Evolutionary conservation across 148 eudicot genomes (phyloP).

Genomic region (Rhododendron simsii): DNA sequence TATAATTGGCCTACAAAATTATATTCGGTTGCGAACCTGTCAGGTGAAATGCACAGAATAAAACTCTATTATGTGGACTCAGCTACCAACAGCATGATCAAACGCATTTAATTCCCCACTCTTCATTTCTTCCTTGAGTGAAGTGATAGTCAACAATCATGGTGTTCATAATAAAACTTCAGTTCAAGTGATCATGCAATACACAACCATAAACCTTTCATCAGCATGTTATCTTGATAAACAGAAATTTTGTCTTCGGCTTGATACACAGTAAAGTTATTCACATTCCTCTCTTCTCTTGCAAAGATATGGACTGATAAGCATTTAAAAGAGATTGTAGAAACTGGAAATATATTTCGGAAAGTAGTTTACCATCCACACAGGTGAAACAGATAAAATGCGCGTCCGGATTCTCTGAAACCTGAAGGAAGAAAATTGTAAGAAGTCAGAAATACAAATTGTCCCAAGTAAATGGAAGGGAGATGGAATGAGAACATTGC

Average conservation of each 20-base stretch:
- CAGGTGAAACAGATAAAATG: slow-evolving; percentile 92
- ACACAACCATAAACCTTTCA: not conserved
- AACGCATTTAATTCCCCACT: not conserved
- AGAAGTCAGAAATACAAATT: not conserved
- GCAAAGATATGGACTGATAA: not conserved
- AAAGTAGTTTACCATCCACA: slow-evolving; percentile 55
- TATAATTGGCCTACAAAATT: slow-evolving; percentile 60
- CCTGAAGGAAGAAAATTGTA: slow-evolving; percentile 36
- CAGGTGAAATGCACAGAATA: not conserved
- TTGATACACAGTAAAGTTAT: not conserved
- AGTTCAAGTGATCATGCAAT: not conserved
- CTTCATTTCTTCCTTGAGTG: not conserved
- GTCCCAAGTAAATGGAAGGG: not conserved
- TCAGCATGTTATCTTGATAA: not conserved
- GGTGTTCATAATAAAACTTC: not conserved
- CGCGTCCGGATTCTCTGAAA: slow-evolving; percentile 65
- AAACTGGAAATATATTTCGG: slow-evolving; percentile 5
- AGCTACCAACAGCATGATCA: not conserved
- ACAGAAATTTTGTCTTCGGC: not conserved
- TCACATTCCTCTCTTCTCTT: not conserved
- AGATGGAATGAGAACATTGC: not conserved
- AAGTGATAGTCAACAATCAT: not conserved
- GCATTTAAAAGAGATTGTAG: not conserved
- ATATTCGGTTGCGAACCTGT: not conserved
- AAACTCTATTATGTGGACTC: not conserved